Base-by-base conservation (phyloP, 805 yeast genomes). In the Maudiozyma turicensis region DNA sequence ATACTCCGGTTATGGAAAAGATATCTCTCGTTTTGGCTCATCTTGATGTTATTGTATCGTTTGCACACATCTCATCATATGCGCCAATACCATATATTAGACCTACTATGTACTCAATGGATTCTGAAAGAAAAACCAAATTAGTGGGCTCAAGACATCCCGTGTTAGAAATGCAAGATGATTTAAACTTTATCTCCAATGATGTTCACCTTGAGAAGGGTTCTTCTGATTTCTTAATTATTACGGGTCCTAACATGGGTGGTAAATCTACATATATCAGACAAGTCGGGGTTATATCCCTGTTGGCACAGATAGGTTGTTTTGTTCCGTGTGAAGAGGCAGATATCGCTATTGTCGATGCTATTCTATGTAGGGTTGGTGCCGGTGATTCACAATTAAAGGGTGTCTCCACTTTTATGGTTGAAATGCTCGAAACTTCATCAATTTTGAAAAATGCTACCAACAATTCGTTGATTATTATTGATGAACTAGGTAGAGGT, bases 181-280 rank as follows among this genome's bases (percentile, higher is more conserved):
- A 87, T 53, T 72, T 90, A 47, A 75, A 79, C n/a, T 93, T 93
- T 60, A 91, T 93, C 52, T 80, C 97, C 3, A 93, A 93, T 65
- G 97, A 93, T 63, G 85, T 89, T n/a, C 66, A 71, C 9, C 70
- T 93, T 49, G 69, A 73, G 11, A 78, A 79, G 44, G 76, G 72
- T 13, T 63, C 66, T 4, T 71, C 78, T 11, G 89, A 86, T 50
- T 91, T 93, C 58, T 72, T 80, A 7, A 84, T 93, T 20, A 87
- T 93, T 29, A 90, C 97, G 0, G 97, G 97, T 34, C 97, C 97
- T 37, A 90, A 90, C 63, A 90, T 90, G 97, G 97, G 97, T 53
- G 97, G 97, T 62, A 90, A 90, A 65, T 88, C 96, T 0, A 90
- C 97, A 0, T 90, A 86, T 64, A 88, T 90, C 45, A 75, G 96